Evolutionary conservation across 176 grass and related monocot genomes (phyloP), one percentile per base, ranked within the genome.

Genomic region (Bothriochloa decipiens): DNA sequence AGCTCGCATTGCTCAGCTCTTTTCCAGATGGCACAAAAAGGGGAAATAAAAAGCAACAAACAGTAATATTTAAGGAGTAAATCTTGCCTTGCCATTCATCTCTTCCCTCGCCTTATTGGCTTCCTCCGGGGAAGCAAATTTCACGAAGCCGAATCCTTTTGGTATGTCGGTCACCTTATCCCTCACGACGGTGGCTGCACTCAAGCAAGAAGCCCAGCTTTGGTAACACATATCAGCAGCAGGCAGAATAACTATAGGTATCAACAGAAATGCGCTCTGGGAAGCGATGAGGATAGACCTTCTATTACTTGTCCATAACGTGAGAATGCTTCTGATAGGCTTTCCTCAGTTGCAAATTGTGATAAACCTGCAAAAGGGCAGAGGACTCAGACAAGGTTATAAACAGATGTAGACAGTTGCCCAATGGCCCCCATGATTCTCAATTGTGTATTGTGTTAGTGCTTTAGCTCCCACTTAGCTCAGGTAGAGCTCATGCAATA

Each of bases 81-180:
- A 45, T 37, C 77, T 91, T 90, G 90, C 95, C 89, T 97, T 95
- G 84, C 92, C 92, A 15, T 91, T 91, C 92, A 93, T 95, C 69
- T 95, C 92, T 23, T 84, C 66, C 26, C 86, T 78, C 46, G 95
- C 84, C 8, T 68, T 90, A 50, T 61, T 75, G 46, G 84, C 84
- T 32, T 83, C 84, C 50, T 87, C 88, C 68, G 79, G 26, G 0
- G 74, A 91, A 15, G 92, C 92, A 86, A 93, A 95, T 86, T 94
- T 97, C 35, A 93, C 87, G 76, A 97, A 97, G 39, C 95, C 91
- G 49, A 97, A 95, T 45, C 95, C 95, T 79, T 95, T 95, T n/a
- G 95, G 84, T 81, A 80, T 36, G 75, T 37, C 74, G 61, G 80
- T 87, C 61, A 90, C 42, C 84, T 79, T 83, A 83, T 90, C 84